These are phyloP conservation scores for Zygotorulaspora chibaensis DNA, from an alignment of 805 yeast genomes.

Conservation along the genomic window DNA sequence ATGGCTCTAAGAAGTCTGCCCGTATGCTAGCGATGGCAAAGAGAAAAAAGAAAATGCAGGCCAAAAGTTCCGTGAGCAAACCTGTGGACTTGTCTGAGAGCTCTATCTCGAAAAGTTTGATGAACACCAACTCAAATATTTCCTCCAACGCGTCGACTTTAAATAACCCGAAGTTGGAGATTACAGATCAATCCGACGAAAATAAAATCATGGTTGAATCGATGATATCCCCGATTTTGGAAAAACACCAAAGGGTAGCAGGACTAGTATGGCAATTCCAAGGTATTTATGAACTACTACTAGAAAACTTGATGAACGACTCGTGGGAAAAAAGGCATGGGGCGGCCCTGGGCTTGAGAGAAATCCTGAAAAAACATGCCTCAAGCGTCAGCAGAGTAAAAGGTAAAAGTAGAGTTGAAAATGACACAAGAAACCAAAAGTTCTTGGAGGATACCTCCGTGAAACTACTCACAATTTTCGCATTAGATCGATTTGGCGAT, in stretches of 20 bases:
- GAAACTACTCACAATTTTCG: conserved; percentile 77
- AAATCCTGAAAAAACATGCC: conserved; percentile 68
- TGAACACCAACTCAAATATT: conserved; percentile 19
- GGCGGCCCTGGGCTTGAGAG: conserved; percentile 87
- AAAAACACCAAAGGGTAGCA: conserved; percentile 65
- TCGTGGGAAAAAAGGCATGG: conserved; percentile 97
- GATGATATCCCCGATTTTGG: conserved; percentile 60
- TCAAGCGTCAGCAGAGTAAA: conserved; percentile 76
- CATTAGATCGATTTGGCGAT: conserved; percentile 94
- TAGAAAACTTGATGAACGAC: conserved; percentile 76
- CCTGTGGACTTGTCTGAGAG: conserved; percentile 70
- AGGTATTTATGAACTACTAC: conserved; percentile 78
- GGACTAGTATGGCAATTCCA: conserved; percentile 91
- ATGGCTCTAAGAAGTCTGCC: conserved; percentile 47
- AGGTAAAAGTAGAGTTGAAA: conserved; percentile 57
- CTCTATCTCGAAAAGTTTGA: conserved; percentile 49
- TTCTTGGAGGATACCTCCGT: conserved; percentile 87
- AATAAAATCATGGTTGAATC: conserved; percentile 83
- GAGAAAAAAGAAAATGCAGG: conserved; percentile 73
- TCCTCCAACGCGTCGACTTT: conserved; percentile 22
- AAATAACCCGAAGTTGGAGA: conserved; percentile 45
- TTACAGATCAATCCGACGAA: conserved; percentile 77
- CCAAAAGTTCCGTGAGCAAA: conserved; percentile 46
- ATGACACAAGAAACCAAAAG: conserved; percentile 56
- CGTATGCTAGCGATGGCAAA: conserved; percentile 93